These are phyloP conservation scores for Podila epicladia DNA, from an alignment of 192 early-diverging fungal genomes.

Conservation along the genomic window DNA sequence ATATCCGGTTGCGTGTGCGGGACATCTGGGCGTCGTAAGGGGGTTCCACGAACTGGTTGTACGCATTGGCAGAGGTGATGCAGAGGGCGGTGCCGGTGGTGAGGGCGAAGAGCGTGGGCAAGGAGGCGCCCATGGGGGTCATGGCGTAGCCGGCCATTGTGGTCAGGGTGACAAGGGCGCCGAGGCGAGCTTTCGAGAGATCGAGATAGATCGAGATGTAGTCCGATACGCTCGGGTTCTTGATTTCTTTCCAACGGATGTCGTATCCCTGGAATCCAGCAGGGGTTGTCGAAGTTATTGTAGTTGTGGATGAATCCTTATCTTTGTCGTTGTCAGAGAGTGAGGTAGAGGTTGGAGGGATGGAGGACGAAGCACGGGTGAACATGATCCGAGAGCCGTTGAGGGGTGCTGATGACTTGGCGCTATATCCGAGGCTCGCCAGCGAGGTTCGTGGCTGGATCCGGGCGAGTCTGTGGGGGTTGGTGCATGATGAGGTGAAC, in stretches of 20 bases:
- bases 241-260: conserved; percentile 49
- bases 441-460: conserved; percentile 1
- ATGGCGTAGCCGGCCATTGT: conserved; percentile 96
- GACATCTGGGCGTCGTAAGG: conserved; percentile 99
- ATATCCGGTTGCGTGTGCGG: conserved; percentile 86
- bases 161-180: conserved; percentile 90
- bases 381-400: conserved; percentile 30
- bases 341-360: not conserved
- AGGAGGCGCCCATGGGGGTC: conserved; percentile 74
- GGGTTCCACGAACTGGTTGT: conserved; percentile 96
- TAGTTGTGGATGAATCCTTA: not conserved
- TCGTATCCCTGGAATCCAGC: conserved; percentile 34
- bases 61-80: conserved; percentile 88
- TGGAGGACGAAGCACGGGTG: conserved; percentile 34
- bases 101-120: conserved; percentile 79
- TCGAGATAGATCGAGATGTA: conserved; percentile 56
- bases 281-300: conserved; percentile 11
- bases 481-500: conserved; percentile 6
- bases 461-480: conserved; percentile 5
- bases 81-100: conserved; percentile 89
- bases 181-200: conserved; percentile 88
- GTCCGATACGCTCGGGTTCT: conserved; percentile 25
- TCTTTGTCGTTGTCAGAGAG: conserved; percentile 8
- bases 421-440: not conserved
- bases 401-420: not conserved